Conservation (phyloP, 2,329 filamentous ascomycete genomes). For the Fragosphaeria purpurea region DNA sequence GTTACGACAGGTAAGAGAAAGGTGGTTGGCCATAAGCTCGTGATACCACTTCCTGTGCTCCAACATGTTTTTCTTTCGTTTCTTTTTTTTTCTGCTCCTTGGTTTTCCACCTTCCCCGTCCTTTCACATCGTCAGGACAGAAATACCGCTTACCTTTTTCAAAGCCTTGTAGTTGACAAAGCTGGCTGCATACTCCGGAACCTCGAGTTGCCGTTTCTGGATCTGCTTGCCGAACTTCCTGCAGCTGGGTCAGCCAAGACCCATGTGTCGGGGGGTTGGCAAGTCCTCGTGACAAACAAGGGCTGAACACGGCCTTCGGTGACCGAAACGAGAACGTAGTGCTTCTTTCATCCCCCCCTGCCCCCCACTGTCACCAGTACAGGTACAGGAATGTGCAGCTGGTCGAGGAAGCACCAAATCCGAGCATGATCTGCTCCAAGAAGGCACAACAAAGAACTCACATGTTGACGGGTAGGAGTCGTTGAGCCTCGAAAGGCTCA, state of each 20-base stretch:
- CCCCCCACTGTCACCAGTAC: no score
- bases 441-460: slow-evolving; percentile 15
- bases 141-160: slow-evolving; percentile 77
- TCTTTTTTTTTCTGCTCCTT: not conserved
- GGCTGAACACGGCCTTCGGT: no score
- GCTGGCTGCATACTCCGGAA: slow-evolving; percentile 97
- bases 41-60: not conserved
- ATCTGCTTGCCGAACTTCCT: slow-evolving; percentile 99
- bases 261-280: not conserved
- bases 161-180: slow-evolving; percentile 99
- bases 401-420: no score
- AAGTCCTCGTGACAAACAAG: no score
- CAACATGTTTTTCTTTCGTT: not conserved
- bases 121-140: no score
- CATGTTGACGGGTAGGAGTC: slow-evolving; percentile 23
- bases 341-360: no score
- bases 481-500: slow-evolving; percentile 6
- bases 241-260: slow-evolving; percentile 6
- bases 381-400: no score
- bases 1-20: not conserved
- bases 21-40: no score
- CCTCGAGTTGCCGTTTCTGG: slow-evolving; percentile 96
- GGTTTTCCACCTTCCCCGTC: no score
- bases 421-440: no score
- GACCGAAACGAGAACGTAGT: no score